phyloP scores from a whole-genome alignment of 2,329 filamentous ascomycete species.

The Cephalotrichum gorgonifer region DNA sequence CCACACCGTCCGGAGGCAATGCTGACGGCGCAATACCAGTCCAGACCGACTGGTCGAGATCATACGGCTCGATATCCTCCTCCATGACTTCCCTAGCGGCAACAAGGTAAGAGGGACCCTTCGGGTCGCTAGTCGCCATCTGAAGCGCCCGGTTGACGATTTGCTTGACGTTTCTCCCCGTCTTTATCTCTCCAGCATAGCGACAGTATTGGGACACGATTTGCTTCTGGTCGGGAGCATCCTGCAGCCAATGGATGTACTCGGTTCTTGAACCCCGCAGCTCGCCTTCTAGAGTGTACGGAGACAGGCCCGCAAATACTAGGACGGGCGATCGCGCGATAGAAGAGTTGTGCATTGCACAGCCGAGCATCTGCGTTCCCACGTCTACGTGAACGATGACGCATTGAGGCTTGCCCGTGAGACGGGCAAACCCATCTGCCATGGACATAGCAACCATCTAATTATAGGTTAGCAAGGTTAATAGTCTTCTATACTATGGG shows the following conservation, averaged over 20 bases:
- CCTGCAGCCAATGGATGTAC: conserved; percentile 72
- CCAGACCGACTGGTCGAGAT: conserved; percentile 61
- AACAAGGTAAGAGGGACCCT: conserved; percentile 64
- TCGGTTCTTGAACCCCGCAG: conserved; percentile 38
- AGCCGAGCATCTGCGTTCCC: conserved; percentile 61
- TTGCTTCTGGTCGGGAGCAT: conserved; percentile 64
- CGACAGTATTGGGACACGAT: conserved; percentile 72
- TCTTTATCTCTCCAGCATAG: conserved; percentile 68
- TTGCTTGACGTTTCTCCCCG: conserved; percentile 71
- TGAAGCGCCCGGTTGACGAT: conserved; percentile 70
- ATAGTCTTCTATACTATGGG: background rate
- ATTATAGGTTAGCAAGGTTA: too few species aligned
- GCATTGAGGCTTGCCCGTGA: conserved; percentile 57
- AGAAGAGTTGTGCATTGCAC: conserved; percentile 63
- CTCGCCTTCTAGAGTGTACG: conserved; percentile 62
- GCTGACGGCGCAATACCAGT: conserved; percentile 57
- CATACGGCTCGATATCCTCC: conserved; percentile 52
- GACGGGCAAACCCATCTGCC: conserved; percentile 62
- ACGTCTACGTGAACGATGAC: conserved; percentile 68
- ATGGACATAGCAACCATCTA: conserved; percentile 70
- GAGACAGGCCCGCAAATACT: conserved; percentile 62
- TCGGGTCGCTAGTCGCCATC: conserved; percentile 62
- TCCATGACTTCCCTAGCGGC: conserved; percentile 72
- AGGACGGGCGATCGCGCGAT: conserved; percentile 59
- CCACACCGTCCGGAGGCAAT: conserved; percentile 39